These are phyloP conservation scores for Neonothopanus nambi DNA, from an alignment of 1,284 basidiomycete species.

Conservation along the genomic window DNA sequence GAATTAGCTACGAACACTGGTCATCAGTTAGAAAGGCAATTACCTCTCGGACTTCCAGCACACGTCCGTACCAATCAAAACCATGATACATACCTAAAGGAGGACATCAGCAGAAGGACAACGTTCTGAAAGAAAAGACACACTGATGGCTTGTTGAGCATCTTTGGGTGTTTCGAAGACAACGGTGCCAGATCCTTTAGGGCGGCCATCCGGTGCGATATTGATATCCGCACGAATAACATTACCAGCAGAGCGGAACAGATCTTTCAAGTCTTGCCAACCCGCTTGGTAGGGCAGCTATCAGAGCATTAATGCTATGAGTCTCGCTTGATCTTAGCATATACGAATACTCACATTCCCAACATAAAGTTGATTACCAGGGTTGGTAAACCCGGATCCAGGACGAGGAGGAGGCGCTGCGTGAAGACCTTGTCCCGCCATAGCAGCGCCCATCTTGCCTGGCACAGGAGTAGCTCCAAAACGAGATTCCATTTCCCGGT, in stretches of 20 bases:
- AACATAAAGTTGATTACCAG: slow-evolving; percentile 88
- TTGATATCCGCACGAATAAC: slow-evolving; percentile 95
- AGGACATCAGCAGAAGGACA: slow-evolving; percentile 4
- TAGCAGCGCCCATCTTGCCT: slow-evolving; percentile 89
- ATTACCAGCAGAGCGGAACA: slow-evolving; percentile 65
- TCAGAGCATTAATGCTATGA: slow-evolving; percentile 33
- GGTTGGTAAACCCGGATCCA: slow-evolving; percentile 61
- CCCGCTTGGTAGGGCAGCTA: slow-evolving; percentile 69
- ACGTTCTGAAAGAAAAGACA: slow-evolving; percentile 27
- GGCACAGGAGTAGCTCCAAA: slow-evolving; percentile 87
- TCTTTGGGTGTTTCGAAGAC: slow-evolving; percentile 92
- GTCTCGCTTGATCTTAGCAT: slow-evolving; percentile 28
- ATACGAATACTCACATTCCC: slow-evolving; percentile 69
- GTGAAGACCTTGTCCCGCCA: slow-evolving; percentile 77
- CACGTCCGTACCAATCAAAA: slow-evolving; percentile 91
- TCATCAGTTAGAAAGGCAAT: too few relatives aligned
- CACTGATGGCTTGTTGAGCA: slow-evolving; percentile 88
- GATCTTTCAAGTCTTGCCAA: slow-evolving; percentile 2
- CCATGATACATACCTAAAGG: slow-evolving; percentile 88
- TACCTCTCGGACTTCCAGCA: slow-evolving; percentile 91
- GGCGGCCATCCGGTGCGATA: slow-evolving; percentile 86
- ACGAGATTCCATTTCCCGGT: slow-evolving; percentile 93
- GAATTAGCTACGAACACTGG: slow-evolving; percentile 17
- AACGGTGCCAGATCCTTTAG: slow-evolving; percentile 93
- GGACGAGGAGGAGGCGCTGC: slow-evolving; percentile 75